A percentile compares a stretch with the other conserved stretches of the same genome.
These are phyloP conservation scores for Paspalum notatum DNA, from an alignment of 176 grass and related monocot genomes.

Conservation along the genomic window DNA sequence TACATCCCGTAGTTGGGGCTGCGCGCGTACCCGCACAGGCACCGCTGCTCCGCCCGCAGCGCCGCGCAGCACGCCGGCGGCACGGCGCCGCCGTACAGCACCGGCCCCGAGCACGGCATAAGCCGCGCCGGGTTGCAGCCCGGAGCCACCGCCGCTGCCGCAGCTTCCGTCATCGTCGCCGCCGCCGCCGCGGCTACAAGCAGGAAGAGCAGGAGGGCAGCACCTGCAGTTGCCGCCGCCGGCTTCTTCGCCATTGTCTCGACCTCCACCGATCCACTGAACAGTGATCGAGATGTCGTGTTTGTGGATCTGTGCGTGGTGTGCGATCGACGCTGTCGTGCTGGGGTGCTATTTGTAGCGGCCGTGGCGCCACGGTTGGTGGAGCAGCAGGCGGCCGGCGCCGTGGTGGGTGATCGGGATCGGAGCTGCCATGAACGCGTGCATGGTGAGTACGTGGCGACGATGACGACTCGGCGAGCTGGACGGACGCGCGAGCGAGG, in stretches of 20 bases:
- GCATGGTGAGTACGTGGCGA: no score
- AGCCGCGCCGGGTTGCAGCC: slow-evolving; percentile 39
- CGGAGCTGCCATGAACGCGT: no score
- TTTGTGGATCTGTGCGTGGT: neutral
- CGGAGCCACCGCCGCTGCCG: neutral
- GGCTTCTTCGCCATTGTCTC: neutral
- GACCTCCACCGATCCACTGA: neutral
- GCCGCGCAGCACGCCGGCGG: slow-evolving; percentile 28
- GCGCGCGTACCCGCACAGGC: slow-evolving; percentile 46
- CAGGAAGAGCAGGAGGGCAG: neutral
- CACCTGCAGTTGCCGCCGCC: neutral
- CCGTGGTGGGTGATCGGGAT: no score
- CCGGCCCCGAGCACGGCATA: slow-evolving; percentile 41
- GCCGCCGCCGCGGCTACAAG: neutral
- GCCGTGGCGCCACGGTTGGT: slow-evolving; percentile 1
- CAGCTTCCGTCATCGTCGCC: neutral
- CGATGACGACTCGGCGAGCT: no score
- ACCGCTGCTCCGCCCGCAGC: slow-evolving; percentile 35
- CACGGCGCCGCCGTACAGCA: slow-evolving; percentile 10
- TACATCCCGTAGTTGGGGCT: slow-evolving; percentile 45
- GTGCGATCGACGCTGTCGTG: neutral
- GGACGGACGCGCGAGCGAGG: no score
- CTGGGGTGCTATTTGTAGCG: slow-evolving; percentile 3
- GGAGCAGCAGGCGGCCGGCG: neutral
- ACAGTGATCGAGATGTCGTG: no score